A percentile compares a stretch with the other conserved stretches of the same genome.
phyloP scores from a whole-genome alignment of 2,329 filamentous ascomycete genomes.

The Microsporum ferrugineum region DNA sequence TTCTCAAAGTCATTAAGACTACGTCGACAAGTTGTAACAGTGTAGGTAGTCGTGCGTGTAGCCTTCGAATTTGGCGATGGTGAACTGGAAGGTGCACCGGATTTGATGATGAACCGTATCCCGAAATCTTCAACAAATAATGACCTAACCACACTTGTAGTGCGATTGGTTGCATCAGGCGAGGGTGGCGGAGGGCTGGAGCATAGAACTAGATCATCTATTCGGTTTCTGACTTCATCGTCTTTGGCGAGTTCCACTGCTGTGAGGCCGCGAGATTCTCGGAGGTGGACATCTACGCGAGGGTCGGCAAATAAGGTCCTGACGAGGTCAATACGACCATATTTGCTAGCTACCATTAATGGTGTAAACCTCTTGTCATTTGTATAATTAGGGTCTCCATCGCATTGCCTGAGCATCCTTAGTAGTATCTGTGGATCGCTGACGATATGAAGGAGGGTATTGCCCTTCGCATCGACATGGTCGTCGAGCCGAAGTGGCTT shows the following conservation, averaged over 20 bases:
- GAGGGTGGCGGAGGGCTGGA: slow-evolving; percentile 44
- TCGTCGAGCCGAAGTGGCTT: slow-evolving; percentile 80
- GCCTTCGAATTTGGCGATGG: slow-evolving; percentile 42
- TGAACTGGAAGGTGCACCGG: slow-evolving; percentile 54
- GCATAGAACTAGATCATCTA: slow-evolving; percentile 84
- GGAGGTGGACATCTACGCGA: slow-evolving; percentile 71
- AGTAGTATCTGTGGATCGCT: slow-evolving; percentile 69
- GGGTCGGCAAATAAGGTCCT: slow-evolving; percentile 76
- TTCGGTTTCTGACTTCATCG: slow-evolving; percentile 90
- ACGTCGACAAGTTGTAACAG: slow-evolving; percentile 84
- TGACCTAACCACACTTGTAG: slow-evolving; percentile 84
- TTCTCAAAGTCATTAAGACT: slow-evolving; percentile 86
- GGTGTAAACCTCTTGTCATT: slow-evolving; percentile 94
- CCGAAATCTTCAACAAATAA: slow-evolving; percentile 97
- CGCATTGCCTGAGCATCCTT: slow-evolving; percentile 68
- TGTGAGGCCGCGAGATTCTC: slow-evolving; percentile 77
- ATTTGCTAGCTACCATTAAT: slow-evolving; percentile 97
- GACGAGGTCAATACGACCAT: slow-evolving; percentile 88
- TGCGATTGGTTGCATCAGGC: slow-evolving; percentile 62
- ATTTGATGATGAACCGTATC: slow-evolving; percentile 85
- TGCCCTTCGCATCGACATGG: slow-evolving; percentile 84
- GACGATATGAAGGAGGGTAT: slow-evolving; percentile 90
- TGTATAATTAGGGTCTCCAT: slow-evolving; percentile 88
- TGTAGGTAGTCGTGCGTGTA: slow-evolving; percentile 56
- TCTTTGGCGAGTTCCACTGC: slow-evolving; percentile 96